phyloP scores from a whole-genome alignment of 805 yeast genomes.

The Sugiyamaella marilandica region DNA sequence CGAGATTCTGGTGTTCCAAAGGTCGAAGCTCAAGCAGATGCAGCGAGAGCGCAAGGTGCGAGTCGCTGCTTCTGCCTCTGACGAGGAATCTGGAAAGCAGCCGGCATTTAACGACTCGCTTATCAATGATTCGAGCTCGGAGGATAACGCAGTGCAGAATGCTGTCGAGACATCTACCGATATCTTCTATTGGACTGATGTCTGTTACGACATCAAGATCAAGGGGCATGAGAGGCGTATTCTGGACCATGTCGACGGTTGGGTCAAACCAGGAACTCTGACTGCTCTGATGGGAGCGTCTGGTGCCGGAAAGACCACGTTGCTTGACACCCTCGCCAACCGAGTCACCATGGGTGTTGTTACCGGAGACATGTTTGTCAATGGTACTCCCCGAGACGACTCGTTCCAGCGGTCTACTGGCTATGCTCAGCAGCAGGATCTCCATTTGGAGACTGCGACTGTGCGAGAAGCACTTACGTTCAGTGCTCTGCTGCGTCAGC shows the following conservation, averaged over 20 bases:
- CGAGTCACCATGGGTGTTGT: conserved; percentile 68
- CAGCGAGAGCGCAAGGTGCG: conserved; percentile 12
- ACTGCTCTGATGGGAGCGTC: conserved; percentile 77
- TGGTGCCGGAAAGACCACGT: conserved; percentile 78
- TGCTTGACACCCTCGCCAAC: conserved; percentile 65
- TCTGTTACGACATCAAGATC: conserved; percentile 64
- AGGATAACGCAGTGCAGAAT: conserved; percentile 1
- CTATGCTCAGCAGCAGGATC: conserved; percentile 74
- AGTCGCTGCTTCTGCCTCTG: conserved; percentile 26
- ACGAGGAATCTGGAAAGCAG: conserved; percentile 27
- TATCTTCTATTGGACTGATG: conserved; percentile 74
- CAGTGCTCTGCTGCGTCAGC: conserved; percentile 66
- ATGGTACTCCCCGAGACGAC: conserved; percentile 55
- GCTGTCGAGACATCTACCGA: conserved; percentile 19
- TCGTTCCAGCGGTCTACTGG: conserved; percentile 66
- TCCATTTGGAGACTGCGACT: conserved; percentile 60
- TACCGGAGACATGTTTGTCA: conserved; percentile 61
- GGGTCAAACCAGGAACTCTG: conserved; percentile 78
- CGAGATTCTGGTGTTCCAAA: conserved; percentile 55
- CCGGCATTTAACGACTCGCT: conserved; percentile 8
- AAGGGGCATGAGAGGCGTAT: conserved; percentile 49
- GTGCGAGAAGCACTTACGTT: conserved; percentile 69
- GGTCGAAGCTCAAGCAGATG: conserved; percentile 16
- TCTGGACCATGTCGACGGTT: conserved; percentile 65
- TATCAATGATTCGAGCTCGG: conserved; percentile 2